These are phyloP conservation scores for Lichtheimia ramosa DNA, from an alignment of 371 early-diverging fungal genomes.

Conservation along the genomic window DNA sequence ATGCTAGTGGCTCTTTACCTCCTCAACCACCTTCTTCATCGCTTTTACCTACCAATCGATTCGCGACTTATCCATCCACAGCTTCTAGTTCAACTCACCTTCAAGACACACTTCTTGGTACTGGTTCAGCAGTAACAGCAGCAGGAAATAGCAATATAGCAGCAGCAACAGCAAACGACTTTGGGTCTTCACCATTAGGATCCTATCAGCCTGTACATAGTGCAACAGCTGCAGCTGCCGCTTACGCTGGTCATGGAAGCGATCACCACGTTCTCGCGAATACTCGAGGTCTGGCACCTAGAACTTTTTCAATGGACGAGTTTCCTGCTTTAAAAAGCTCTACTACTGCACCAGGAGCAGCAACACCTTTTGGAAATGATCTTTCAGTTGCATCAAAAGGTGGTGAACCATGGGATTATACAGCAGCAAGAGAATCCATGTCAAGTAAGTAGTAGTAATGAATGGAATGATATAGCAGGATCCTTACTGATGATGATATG, in stretches of 20 bases:
- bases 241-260: slow-evolving; percentile 9
- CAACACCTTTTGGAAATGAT: slow-evolving; percentile 33
- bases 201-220: slow-evolving; percentile 20
- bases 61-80: slow-evolving; percentile 48
- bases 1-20: slow-evolving; percentile 18
- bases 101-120: slow-evolving; percentile 25
- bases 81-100: slow-evolving; percentile 27
- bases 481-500: not conserved
- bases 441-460: slow-evolving; percentile 12
- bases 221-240: slow-evolving; percentile 6
- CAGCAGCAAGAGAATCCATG: slow-evolving; percentile 27
- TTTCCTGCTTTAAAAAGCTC: slow-evolving; percentile 48
- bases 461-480: not conserved
- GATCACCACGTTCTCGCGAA: slow-evolving; percentile 22
- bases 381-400: slow-evolving; percentile 21
- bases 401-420: slow-evolving; percentile 40
- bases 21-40: slow-evolving; percentile 21
- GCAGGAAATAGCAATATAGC: slow-evolving; percentile 7
- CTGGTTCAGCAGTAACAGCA: slow-evolving; percentile 3
- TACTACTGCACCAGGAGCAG: slow-evolving; percentile 8
- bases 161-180: slow-evolving; percentile 15
- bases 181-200: slow-evolving; percentile 20
- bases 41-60: slow-evolving; percentile 27
- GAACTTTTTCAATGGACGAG: slow-evolving; percentile 53
- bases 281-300: slow-evolving; percentile 33